A percentile compares a stretch with the other conserved stretches of the same genome.
phyloP scores from a whole-genome alignment of 2,329 filamentous ascomycete species.

The Colletotrichum coccodes region DNA sequence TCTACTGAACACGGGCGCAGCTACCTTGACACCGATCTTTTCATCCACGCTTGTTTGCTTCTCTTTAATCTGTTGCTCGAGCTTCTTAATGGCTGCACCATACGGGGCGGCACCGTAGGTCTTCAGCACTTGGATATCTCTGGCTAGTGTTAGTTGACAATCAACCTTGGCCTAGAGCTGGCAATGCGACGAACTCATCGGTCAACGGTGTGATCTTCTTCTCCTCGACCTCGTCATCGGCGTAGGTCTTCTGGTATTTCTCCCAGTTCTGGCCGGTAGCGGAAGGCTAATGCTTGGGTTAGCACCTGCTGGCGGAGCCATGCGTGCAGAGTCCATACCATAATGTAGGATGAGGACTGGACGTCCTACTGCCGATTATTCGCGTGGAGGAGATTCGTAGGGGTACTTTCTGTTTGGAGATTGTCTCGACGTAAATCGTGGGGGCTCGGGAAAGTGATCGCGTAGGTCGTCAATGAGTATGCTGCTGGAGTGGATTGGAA shows the following conservation, averaged over 20 bases:
- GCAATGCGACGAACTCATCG: constrained; percentile 79
- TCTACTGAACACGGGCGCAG: neutral
- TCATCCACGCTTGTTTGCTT: constrained; percentile 98
- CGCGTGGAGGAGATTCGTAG: neutral
- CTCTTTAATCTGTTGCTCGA: constrained; percentile 99
- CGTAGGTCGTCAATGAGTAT: constrained; percentile 19
- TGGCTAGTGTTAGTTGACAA: constrained; percentile 50
- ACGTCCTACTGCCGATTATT: constrained; percentile 32
- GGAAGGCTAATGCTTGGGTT: constrained; percentile 76
- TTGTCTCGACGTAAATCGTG: constrained; percentile 13
- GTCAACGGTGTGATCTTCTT: constrained; percentile 99
- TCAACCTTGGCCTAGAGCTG: constrained; percentile 37
- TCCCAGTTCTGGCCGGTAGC: constrained; percentile 96
- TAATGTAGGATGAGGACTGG: constrained; percentile 47
- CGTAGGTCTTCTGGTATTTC: constrained; percentile 98
- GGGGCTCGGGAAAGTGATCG: constrained; percentile 1
- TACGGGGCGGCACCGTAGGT: constrained; percentile 98
- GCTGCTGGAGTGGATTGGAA: constrained; percentile 13
- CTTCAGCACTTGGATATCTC: constrained; percentile 99
- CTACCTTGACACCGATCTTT: constrained; percentile 90
- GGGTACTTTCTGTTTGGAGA: neutral
- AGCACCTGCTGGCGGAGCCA: constrained; percentile 37
- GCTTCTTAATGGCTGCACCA: constrained; percentile 91
- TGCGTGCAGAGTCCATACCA: constrained; percentile 47
- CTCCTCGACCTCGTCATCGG: constrained; percentile 96